phyloP scores from a whole-genome alignment of 768 basidiomycete species.

The Phanerochaete carnosa region DNA sequence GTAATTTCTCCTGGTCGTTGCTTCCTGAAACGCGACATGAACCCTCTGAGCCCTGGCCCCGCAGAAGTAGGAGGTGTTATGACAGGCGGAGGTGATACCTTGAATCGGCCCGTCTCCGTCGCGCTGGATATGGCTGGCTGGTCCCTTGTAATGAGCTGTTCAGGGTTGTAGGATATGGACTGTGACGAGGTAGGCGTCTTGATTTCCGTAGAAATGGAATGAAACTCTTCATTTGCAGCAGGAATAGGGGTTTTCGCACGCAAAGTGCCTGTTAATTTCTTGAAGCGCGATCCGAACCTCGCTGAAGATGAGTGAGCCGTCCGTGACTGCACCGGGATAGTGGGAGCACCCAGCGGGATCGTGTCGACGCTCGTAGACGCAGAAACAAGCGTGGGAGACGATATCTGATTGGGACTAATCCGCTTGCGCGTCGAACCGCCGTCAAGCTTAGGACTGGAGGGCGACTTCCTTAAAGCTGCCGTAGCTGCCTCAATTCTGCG shows the following conservation, averaged over 20 bases:
- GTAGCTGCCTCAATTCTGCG: conserved; percentile 60
- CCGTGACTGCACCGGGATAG: conserved; percentile 12
- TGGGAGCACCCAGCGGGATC: conserved; percentile 25
- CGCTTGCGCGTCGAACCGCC: conserved; percentile 27
- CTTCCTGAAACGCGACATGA: conserved; percentile 75
- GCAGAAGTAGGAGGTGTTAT: conserved; percentile 68
- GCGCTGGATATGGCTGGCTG: conserved; percentile 34
- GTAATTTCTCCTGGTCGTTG: conserved; percentile 22
- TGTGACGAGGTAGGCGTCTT: conserved; percentile 35
- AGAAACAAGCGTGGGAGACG: conserved; percentile 36
- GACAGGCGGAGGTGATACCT: conserved; percentile 38
- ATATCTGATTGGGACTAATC: conserved; percentile 36
- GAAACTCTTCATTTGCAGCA: conserved; percentile 48
- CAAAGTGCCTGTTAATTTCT: conserved; percentile 66
- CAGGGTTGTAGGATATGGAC: conserved; percentile 26
- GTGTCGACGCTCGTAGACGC: conserved; percentile 37
- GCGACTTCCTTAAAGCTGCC: conserved; percentile 38
- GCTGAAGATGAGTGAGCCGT: conserved; percentile 27
- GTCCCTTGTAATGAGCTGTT: background rate
- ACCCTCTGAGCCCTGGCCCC: conserved; percentile 71
- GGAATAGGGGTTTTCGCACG: conserved; percentile 46
- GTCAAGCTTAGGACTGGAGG: conserved; percentile 31
- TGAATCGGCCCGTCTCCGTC: conserved; percentile 51
- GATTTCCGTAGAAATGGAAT: conserved; percentile 40
- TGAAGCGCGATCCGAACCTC: conserved; percentile 72